Percentiles rank a stretch among this genome's conserved stretches.
Conservation (phyloP, 192 early-diverging fungal genomes). For the Podochytrium sp. region DNA sequence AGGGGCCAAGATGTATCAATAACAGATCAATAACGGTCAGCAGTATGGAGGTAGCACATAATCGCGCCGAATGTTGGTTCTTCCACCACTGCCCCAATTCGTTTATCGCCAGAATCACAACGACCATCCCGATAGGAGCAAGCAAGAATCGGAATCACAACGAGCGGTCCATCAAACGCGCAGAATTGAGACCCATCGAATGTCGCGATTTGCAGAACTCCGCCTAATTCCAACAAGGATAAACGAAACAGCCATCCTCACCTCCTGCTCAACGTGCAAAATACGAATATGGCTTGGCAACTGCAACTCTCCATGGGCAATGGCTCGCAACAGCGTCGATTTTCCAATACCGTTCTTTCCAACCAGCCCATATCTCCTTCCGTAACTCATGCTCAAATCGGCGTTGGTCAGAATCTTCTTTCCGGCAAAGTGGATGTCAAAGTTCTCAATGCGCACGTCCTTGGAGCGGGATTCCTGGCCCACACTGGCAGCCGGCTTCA, state of each 20-base stretch:
- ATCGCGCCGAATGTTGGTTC: no score
- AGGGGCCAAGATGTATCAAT: no score
- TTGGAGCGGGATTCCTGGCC: conserved; percentile 71
- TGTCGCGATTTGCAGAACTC: no score
- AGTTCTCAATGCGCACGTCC: conserved; percentile 95
- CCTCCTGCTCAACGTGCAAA: conserved; percentile 98
- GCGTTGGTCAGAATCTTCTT: conserved; percentile 92
- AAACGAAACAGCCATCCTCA: conserved; percentile 42
- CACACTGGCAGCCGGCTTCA: conserved; percentile 79
- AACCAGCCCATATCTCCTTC: conserved; percentile 93
- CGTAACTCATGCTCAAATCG: conserved; percentile 79
- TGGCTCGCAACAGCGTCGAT: conserved; percentile 80
- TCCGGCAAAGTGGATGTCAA: conserved; percentile 92
- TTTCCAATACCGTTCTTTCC: conserved; percentile 93
- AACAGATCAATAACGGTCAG: no score
- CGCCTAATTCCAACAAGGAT: no score
- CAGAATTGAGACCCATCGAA: no score
- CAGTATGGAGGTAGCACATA: no score
- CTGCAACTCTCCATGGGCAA: conserved; percentile 80
- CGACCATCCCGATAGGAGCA: no score
- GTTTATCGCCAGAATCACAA: no score
- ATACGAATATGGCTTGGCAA: conserved; percentile 92
- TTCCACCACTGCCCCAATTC: no score
- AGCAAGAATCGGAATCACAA: no score
- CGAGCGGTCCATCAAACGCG: no score